Evolutionary conservation across 768 basidiomycete genomes (phyloP).

Genomic region (Suillus placidus): DNA sequence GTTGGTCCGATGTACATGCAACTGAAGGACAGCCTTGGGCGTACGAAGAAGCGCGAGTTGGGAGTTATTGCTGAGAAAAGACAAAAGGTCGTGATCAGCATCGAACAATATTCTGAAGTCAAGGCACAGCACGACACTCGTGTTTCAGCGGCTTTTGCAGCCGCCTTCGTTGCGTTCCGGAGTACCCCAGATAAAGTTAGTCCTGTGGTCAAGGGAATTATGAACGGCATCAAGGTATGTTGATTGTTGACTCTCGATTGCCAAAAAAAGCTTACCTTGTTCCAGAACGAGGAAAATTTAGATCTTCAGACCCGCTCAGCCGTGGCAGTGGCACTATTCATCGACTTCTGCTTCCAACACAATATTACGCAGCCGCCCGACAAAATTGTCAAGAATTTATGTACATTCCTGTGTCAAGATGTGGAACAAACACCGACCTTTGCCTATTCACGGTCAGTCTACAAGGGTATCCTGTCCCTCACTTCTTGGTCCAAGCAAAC

Average conservation of each 20-base stretch:
- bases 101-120: conserved; percentile 78
- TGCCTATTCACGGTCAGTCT: conserved; percentile 58
- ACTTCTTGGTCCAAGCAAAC: conserved; percentile 41
- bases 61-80: conserved; percentile 78
- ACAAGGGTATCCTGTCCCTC: conserved; percentile 81
- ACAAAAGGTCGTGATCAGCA: conserved; percentile 61
- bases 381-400: conserved; percentile 96
- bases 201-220: conserved; percentile 94
- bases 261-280: conserved; percentile 15
- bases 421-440: conserved; percentile 89
- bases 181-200: conserved; percentile 92
- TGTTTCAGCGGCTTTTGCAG: conserved; percentile 87
- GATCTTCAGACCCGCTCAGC: conserved; percentile 91
- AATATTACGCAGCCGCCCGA: conserved; percentile 83
- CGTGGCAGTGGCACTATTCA: conserved; percentile 81
- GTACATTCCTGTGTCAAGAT: conserved; percentile 95
- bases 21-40: conserved; percentile 73
- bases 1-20: conserved; percentile 70
- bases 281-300: conserved; percentile 82
- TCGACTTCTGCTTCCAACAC: conserved; percentile 78
- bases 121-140: conserved; percentile 87
- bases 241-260: not conserved
- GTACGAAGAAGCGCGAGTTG: conserved; percentile 79
- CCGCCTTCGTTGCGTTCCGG: conserved; percentile 86
- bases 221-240: conserved; percentile 94